A percentile compares a stretch with the other conserved stretches of the same genome.
Conservation (phyloP, 1,284 basidiomycete genomes). For the Papiliotrema laurentii region DNA sequence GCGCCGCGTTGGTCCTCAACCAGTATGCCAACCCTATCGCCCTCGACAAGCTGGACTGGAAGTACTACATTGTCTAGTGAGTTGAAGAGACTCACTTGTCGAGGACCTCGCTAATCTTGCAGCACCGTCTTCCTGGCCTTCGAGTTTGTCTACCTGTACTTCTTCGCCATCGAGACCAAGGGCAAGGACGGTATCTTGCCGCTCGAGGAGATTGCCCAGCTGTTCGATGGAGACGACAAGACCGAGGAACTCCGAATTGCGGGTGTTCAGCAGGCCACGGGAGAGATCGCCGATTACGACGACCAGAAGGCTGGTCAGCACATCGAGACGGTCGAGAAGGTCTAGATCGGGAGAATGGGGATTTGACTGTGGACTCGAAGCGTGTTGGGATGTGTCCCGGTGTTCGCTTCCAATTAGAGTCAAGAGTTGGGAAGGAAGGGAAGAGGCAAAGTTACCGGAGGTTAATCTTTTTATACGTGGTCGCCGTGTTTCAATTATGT, state of each 20-base stretch:
- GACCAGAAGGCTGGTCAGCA: not conserved
- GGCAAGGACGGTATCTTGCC: constrained; percentile 34
- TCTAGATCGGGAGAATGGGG: too few relatives aligned
- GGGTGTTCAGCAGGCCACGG: not conserved
- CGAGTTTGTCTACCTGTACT: constrained; percentile 45
- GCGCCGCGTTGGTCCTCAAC: constrained; percentile 59
- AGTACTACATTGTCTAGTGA: constrained; percentile 49
- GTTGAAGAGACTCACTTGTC: not conserved
- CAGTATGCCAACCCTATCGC: constrained; percentile 77
- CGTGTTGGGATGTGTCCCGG: too few relatives aligned
- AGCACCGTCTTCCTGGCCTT: constrained; percentile 32
- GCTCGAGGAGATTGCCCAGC: constrained; percentile 41
- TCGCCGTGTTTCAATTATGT: too few relatives aligned
- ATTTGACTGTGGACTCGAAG: too few relatives aligned
- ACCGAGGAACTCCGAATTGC: not conserved
- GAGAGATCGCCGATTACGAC: not conserved
- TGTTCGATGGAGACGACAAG: constrained; percentile 13
- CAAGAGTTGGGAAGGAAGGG: too few relatives aligned
- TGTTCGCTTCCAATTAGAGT: too few relatives aligned
- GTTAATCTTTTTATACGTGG: too few relatives aligned
- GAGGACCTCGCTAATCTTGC: not conserved
- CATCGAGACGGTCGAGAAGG: not conserved
- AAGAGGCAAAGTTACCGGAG: too few relatives aligned
- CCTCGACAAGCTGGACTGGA: constrained; percentile 59
- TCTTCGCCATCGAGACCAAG: constrained; percentile 44